These are phyloP conservation scores for Venturia pyrina DNA, from an alignment of 2,329 filamentous ascomycete species.

Conservation along the genomic window DNA sequence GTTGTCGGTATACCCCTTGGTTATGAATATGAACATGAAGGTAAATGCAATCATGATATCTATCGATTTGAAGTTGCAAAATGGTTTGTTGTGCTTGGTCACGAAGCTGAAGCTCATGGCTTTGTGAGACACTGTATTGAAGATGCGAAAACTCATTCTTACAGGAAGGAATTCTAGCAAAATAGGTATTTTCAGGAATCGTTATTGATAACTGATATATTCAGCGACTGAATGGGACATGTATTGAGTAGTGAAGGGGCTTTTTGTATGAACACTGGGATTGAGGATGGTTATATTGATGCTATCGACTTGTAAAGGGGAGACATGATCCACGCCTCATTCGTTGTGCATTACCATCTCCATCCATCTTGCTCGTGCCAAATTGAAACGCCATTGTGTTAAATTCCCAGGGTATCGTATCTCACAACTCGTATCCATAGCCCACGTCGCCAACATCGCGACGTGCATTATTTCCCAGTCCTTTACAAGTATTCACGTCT, in stretches of 20 bases:
- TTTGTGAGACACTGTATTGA: no score
- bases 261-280: no score
- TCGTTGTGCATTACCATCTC: neutral
- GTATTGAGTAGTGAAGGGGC: no score
- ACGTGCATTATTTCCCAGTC: neutral
- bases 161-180: no score
- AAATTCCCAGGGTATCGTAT: neutral
- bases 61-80: neutral
- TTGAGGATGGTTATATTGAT: neutral
- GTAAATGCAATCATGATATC: neutral
- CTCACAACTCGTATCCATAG: neutral
- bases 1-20: neutral
- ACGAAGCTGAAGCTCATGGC: no score
- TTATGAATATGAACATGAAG: neutral
- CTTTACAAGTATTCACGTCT: neutral
- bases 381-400: neutral
- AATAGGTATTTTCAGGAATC: no score
- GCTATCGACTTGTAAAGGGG: neutral
- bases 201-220: no score
- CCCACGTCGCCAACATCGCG: neutral
- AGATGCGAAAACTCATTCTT: no score
- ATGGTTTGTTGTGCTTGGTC: no score
- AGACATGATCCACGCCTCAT: neutral
- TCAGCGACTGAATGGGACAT: no score
- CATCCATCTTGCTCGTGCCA: neutral